phyloP scores from a whole-genome alignment of 2,329 filamentous ascomycete species.

The Botrytis fabae region DNA sequence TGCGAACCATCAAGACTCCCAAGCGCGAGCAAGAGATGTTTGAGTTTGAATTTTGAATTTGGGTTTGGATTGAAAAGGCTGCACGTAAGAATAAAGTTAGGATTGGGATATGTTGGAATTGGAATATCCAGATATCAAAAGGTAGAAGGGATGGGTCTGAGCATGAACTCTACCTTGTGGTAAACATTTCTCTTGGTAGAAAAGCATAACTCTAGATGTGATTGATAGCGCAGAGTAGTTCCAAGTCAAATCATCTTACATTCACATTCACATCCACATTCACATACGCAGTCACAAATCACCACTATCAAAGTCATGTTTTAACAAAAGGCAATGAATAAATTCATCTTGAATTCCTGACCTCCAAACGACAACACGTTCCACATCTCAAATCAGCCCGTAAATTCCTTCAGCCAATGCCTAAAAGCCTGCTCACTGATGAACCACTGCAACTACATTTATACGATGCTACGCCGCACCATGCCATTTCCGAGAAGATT shows the following conservation, averaged over 20 bases:
- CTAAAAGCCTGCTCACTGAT: slow-evolving; percentile 1
- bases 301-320: neutral
- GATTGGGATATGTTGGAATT: too few relatives aligned
- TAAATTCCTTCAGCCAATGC: neutral
- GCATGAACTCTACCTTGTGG: neutral
- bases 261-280: too few relatives aligned
- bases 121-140: neutral
- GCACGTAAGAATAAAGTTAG: too few relatives aligned
- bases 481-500: neutral
- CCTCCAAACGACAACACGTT: neutral
- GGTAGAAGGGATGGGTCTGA: neutral
- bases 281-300: neutral
- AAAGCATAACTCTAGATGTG: neutral
- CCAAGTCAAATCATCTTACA: neutral
- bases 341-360: neutral
- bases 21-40: neutral
- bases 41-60: neutral
- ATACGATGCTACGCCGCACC: slow-evolving; percentile 4
- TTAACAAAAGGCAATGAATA: neutral
- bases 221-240: neutral
- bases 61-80: neutral
- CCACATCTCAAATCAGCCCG: slow-evolving; percentile 2
- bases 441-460: slow-evolving; percentile 14
- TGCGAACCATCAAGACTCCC: too few relatives aligned
- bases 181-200: neutral